Evolutionary conservation across 805 yeast genomes (phyloP).

Genomic region (Komagataella kurtzmanii): DNA sequence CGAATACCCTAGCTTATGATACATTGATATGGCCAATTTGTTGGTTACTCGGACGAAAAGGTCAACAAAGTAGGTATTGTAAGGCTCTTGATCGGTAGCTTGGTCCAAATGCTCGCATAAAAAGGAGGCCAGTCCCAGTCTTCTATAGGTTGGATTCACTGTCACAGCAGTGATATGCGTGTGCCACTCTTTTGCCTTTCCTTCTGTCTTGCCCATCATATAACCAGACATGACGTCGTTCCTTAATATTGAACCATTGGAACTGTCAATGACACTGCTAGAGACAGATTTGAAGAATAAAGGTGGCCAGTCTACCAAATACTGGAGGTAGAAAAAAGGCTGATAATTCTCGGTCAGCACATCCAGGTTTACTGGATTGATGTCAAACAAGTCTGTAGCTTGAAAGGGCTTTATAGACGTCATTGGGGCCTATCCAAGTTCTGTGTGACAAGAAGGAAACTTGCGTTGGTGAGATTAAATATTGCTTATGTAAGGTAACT

Average conservation of each 20-base stretch:
- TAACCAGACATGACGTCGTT: constrained; percentile 39
- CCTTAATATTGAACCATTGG: background rate
- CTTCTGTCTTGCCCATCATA: constrained; percentile 97
- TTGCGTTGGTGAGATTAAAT: background rate
- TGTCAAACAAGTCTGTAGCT: constrained; percentile 66
- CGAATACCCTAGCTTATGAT: constrained; percentile 76
- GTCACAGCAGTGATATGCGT: constrained; percentile 96
- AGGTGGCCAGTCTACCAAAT: constrained; percentile 78
- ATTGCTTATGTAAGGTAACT: background rate
- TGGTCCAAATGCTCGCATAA: constrained; percentile 64
- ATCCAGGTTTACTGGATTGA: constrained; percentile 73
- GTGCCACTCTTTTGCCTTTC: constrained; percentile 79
- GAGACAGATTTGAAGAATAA: constrained; percentile 61
- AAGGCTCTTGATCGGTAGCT: constrained; percentile 66
- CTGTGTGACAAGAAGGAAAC: background rate
- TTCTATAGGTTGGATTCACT: constrained; percentile 65
- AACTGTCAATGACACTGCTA: constrained; percentile 4
- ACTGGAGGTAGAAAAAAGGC: constrained; percentile 70
- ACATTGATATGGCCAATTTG: constrained; percentile 61
- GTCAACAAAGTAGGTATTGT: constrained; percentile 76
- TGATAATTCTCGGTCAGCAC: constrained; percentile 88
- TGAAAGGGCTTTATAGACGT: constrained; percentile 81
- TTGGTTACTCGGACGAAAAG: constrained; percentile 86
- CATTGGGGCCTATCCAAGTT: constrained; percentile 29
- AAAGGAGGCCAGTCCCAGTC: constrained; percentile 76